Conservation (phyloP, 2,329 filamentous ascomycete genomes). For the Colletotrichum cuscutae region DNA sequence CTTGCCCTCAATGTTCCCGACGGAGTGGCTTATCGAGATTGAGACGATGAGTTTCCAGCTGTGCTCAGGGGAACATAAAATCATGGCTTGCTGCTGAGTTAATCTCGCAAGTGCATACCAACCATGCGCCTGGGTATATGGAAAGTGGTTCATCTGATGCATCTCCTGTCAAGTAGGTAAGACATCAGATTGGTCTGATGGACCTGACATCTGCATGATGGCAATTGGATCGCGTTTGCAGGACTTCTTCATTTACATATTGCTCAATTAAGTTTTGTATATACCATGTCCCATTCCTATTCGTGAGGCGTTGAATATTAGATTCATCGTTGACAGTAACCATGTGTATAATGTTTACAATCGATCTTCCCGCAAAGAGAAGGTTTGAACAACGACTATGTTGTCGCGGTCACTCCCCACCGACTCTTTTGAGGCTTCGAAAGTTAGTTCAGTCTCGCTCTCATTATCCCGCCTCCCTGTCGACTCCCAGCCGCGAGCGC, state of each 20-base stretch:
- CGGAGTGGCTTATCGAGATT: neutral
- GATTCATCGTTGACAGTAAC: neutral
- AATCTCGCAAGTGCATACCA: neutral
- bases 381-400: slow-evolving; percentile 28
- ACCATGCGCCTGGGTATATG: too few species aligned
- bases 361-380: slow-evolving; percentile 26
- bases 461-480: slow-evolving; percentile 29
- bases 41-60: neutral
- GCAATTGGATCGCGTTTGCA: neutral
- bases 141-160: too few species aligned
- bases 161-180: neutral
- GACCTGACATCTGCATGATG: neutral
- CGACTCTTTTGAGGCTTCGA: slow-evolving; percentile 27
- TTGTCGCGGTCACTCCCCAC: slow-evolving; percentile 18
- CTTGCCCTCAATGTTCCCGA: neutral
- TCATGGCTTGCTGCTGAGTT: neutral
- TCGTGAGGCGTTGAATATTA: neutral
- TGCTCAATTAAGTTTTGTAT: neutral
- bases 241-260: neutral
- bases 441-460: slow-evolving; percentile 34
- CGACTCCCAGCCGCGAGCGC: slow-evolving; percentile 28
- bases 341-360: neutral
- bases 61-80: neutral
- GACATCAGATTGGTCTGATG: neutral
- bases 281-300: neutral